Evolutionary conservation across 192 early-diverging fungal genomes (phyloP).

Genomic region (Piromyces sp.): DNA sequence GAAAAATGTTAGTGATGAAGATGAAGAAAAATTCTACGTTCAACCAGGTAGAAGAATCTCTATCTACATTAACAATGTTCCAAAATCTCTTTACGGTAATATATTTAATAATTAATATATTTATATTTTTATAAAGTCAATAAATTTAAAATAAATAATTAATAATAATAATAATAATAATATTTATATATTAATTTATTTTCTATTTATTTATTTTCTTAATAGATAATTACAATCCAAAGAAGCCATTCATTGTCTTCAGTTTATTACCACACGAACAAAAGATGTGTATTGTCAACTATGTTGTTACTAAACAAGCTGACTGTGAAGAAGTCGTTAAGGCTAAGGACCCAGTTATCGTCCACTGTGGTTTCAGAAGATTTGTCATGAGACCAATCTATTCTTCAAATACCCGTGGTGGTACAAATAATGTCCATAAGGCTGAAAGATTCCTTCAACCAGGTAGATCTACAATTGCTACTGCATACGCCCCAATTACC

Average conservation of each 20-base stretch:
- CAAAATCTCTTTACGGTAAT: slow-evolving; percentile 29
- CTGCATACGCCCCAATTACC: slow-evolving; percentile 81
- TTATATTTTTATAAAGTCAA: no score
- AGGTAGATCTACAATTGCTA: slow-evolving; percentile 54
- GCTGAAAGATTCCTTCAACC: slow-evolving; percentile 78
- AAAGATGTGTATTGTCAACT: slow-evolving; percentile 77
- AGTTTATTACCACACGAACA: slow-evolving; percentile 79
- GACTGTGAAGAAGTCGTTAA: slow-evolving; percentile 63
- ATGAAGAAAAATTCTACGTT: slow-evolving; percentile 14
- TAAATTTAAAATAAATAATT: no score
- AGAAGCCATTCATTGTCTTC: slow-evolving; percentile 29
- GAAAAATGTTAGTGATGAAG: slow-evolving; percentile 17
- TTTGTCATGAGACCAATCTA: slow-evolving; percentile 74
- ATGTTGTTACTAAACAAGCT: slow-evolving; percentile 51
- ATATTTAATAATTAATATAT: no score
- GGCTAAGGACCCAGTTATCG: slow-evolving; percentile 80
- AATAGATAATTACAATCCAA: not conserved
- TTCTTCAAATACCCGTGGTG: slow-evolving; percentile 62
- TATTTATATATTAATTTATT: no score
- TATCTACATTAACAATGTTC: slow-evolving; percentile 49
- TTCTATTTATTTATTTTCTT: no score
- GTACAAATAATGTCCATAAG: slow-evolving; percentile 84
- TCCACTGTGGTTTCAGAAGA: slow-evolving; percentile 77
- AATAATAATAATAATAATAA: no score
- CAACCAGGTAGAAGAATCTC: slow-evolving; percentile 52